Base-by-base conservation (phyloP, 2,329 filamentous ascomycete species). In the Paecilomyces sp. region DNA sequence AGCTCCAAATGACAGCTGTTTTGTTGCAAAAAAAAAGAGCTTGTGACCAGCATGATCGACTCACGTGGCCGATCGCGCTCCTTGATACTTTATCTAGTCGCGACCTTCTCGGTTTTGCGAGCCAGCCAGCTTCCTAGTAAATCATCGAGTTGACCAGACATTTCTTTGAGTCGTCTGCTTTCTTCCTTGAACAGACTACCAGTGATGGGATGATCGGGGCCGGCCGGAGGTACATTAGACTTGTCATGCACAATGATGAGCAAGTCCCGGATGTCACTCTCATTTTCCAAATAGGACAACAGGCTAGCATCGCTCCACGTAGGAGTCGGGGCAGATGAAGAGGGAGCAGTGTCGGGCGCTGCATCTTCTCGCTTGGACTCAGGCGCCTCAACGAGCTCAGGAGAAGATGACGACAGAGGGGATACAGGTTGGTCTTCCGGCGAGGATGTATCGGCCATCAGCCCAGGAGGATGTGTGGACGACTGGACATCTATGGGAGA, bases 161-260 rank as follows among this genome's bases (percentile, higher is more conserved):
- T 92, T 71, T 94, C 91, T 57, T 88, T 88, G 70, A 97, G 77
- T 70, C 89, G 89, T 65, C 89, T 90, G 70, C 91, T 92, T 75
- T 96, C 91, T 70, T 96, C 90, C 56, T 86, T 87, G 78, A 95
- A 97, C 58, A 97, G 78, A 24, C 86, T 85, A 13, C 86, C 85
- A 56, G 89, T 91, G 53, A 96, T 82, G 0, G 93, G 93, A 73
- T 97, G 92, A 60, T 96, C 91, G n/a, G 85, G 83, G 1, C 88
- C 85, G 7, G 88, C 90, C 18, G 91, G 89, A 51, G 86, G 83
- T 15, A 95, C 87, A 61, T 92, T 90, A 13, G 87, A 89, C 73
- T 92, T 96, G 75, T 97, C 92, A 71, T 96, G 92, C 30, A 99
- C 91, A 62, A 99, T 89, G 41, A 92, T 84, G 57, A 97, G 82